These are phyloP conservation scores for Cystobasidium ongulense DNA, from an alignment of 768 basidiomycete genomes.

Conservation along the genomic window DNA sequence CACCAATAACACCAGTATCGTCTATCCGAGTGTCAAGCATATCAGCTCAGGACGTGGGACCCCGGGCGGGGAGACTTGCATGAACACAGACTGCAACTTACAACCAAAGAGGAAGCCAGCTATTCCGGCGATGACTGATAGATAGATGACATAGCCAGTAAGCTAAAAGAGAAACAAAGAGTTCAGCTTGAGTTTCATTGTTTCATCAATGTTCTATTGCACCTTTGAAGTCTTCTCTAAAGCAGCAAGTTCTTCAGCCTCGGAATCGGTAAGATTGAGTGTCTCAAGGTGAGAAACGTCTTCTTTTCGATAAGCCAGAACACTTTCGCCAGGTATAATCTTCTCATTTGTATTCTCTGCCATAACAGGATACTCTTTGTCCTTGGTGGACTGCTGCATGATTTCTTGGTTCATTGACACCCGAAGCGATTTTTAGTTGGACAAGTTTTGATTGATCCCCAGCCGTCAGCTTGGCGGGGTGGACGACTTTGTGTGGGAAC, in stretches of 20 bases:
- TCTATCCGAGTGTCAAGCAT: background rate
- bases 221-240: background rate
- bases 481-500: no score
- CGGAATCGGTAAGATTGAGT: background rate
- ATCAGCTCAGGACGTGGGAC: background rate
- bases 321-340: no score
- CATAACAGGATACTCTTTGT: no score
- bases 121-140: background rate
- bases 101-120: background rate
- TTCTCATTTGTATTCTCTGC: no score
- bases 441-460: no score
- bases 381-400: no score
- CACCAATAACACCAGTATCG: constrained; percentile 39
- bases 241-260: background rate
- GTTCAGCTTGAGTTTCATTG: background rate
- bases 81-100: no score
- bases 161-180: background rate
- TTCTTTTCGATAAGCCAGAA: no score
- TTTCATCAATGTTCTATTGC: background rate
- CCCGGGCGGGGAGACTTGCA: background rate
- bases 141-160: constrained; percentile 4
- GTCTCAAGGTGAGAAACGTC: no score
- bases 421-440: no score
- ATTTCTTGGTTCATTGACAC: no score
- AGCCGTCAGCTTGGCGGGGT: no score